Evolutionary conservation across 345 rosid species (phyloP).

Genomic region (Ceriops tagal): DNA sequence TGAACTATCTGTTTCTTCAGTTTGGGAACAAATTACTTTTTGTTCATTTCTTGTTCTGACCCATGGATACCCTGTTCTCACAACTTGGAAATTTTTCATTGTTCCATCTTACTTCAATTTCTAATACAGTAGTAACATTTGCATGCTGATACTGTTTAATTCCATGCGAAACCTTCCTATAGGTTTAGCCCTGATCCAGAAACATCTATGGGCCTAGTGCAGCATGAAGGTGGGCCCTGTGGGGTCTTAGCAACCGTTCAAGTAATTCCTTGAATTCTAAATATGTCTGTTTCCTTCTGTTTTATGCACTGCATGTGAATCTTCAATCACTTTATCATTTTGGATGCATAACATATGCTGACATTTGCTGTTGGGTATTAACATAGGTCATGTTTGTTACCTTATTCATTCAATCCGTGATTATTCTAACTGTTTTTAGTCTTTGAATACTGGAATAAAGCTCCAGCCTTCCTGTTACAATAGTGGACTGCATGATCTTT

Average conservation of each 20-base stretch:
- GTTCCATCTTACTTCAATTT: constrained; percentile 7
- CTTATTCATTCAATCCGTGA: no score
- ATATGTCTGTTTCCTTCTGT: constrained; percentile 13
- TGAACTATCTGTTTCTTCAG: not conserved
- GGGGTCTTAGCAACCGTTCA: constrained; percentile 98
- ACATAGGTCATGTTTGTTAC: not conserved
- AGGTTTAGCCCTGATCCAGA: constrained; percentile 98
- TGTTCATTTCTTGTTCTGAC: not conserved
- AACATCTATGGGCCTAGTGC: constrained; percentile 97
- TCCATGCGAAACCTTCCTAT: constrained; percentile 25
- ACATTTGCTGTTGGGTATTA: not conserved
- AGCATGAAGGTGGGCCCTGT: constrained; percentile 99
- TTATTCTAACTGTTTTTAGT: no score
- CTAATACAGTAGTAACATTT: constrained; percentile 13
- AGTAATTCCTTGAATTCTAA: constrained; percentile 42
- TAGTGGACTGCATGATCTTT: not conserved
- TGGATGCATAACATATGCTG: not conserved
- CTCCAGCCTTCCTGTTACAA: no score
- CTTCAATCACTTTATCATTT: constrained; percentile 1
- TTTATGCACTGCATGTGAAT: constrained; percentile 7
- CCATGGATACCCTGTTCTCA: not conserved
- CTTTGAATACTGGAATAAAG: no score
- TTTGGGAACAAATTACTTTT: not conserved
- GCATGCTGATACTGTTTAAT: constrained; percentile 25
- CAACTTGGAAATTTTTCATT: not conserved